Evolutionary conservation across 768 basidiomycete species (phyloP), one percentile per base, ranked within the genome.

Genomic region (Leccinum rimulosum): DNA sequence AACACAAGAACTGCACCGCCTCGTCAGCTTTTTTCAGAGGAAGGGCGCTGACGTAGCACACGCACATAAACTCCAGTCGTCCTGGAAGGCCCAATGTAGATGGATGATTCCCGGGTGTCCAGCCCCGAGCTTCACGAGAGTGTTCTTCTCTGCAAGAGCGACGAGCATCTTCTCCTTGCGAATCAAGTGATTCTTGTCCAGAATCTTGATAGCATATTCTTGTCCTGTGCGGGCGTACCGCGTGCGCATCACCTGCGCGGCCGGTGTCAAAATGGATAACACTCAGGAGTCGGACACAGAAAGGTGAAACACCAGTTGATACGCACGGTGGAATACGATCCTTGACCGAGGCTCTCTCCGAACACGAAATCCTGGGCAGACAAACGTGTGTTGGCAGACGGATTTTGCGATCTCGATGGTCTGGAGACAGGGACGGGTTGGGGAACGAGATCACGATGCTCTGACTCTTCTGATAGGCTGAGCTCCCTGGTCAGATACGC

Each of bases 21-120:
- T 58, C 4, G 35, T 71, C 25, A 69, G 56, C 17, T 2, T 45
- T 45, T 25, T 45, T 22, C 11, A 45, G 28, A 11, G n/a, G 40
- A 17, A 3, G 10, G 4, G 4, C 2, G 6, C 6, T 2, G 38
- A 27, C 22, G 19, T 4, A 28, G 19, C 55, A 4, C 36, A 82
- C 90, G 73, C 72, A 94, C 93, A 96, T 47, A 96, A 76, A 65
- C 87, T 86, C 79, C 83, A 86, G 19, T 86, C 82, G 68, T 95
- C 93, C 64, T 94, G 92, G 67, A 95, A 95, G 2, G 91, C 86
- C 76, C 86, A 92, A 62, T 87, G 87, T 31, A 95, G 75, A 52
- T 86, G 84, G 7, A 95, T 84, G 54, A 96, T 84, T 3, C 93
- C 93, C 8, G 90, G 89, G 74, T 95, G 92, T 4, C 84, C 82